Evolutionary conservation across 176 grass and related monocot genomes (phyloP), one percentile per base, ranked within the genome.

Genomic region (Musa itinerans): DNA sequence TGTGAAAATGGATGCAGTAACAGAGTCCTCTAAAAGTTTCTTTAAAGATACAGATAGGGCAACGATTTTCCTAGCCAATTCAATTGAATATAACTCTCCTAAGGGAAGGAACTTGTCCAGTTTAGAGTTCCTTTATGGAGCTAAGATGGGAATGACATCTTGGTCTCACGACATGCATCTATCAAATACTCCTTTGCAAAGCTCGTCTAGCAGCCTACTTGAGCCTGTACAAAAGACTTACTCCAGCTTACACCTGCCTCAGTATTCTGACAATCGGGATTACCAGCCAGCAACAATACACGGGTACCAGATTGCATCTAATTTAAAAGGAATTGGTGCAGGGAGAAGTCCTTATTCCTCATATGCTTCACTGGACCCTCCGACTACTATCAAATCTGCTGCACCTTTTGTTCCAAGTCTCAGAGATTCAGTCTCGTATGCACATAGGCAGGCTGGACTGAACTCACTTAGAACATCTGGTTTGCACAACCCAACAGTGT

Each of bases 241-340:
- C 82, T 86, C 86, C 20, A 95, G 87, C 79, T 89, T 81, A 52
- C 74, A 69, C 83, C 15, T 74, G 22, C 74, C 80, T 49, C 79
- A 81, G 64, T 88, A 87, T 81, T 85, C 86, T 25, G 85, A 89
- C 62, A 95, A 70, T 70, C 85, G 89, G 65, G 92, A 89, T 79
- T 95, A 99, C 74, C 96, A 99, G 54, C 91, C 96, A 54, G 91
- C 89, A 5, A 99, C 96, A 54, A 88, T 99, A 84, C 96, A 99
- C 68, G 96, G 96, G 11, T 99, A 94, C 72, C 86, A 99, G 74
- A 72, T 89, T 2, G 58, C 86, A 12, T 92, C 88, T 21, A 87
- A 89, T 73, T 73, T 92, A 48, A 99, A 88, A 89, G 86, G 81
- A 71, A 72, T 95, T 54, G 84, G 86, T 84, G 83, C 91, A 68